Base-by-base conservation (phyloP, 192 early-diverging fungal genomes). In the Podila minutissima region DNA sequence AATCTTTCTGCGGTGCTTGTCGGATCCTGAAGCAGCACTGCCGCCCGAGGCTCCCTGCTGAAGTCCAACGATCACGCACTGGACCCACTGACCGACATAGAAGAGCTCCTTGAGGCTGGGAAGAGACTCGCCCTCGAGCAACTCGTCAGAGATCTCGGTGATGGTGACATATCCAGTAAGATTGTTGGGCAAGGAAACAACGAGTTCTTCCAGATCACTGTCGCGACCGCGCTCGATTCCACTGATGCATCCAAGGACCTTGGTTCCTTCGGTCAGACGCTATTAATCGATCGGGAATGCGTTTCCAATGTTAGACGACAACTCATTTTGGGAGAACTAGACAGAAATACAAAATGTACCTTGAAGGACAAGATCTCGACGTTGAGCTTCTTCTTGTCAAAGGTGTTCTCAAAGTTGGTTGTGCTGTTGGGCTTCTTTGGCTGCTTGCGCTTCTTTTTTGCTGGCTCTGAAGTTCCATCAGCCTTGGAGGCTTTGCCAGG, bases 131-230 rank as follows among this genome's bases (percentile, higher is more conserved):
- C 95, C 93, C 57, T 86, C 77, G 48, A 95, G 91, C 51, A 98
- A 70, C 32, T 89, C 74, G 13, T 91, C 86, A 2, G 95, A 97
- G 58, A 98, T 90, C 63, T 96, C 94, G 28, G 95, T 94, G 69
- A 98, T 97, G 29, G 94, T 88, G 59, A 98, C 92, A 57, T 82
- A 88, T 50, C 96, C 97, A 3, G 86, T 86, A 51, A 98, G 83
- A 70, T 97, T 94, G 72, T 95, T 91, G 5, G 97, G 96, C 67
- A 98, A 87, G 24, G 93, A 88, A 19, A 98, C 88, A 35, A 90
- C 84, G 35, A 97, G 59, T 69, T 96, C 92, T n/a, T 97, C 88
- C 31, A 81, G 41, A 26, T 64, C 41, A 28, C 33, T 32, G 20
- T 81, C 77, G 35, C 71, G 77, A 59, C 66, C 49, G 26, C 93